These are phyloP conservation scores for Orbilia javanica DNA, from an alignment of 2,329 filamentous ascomycete species.

Conservation along the genomic window DNA sequence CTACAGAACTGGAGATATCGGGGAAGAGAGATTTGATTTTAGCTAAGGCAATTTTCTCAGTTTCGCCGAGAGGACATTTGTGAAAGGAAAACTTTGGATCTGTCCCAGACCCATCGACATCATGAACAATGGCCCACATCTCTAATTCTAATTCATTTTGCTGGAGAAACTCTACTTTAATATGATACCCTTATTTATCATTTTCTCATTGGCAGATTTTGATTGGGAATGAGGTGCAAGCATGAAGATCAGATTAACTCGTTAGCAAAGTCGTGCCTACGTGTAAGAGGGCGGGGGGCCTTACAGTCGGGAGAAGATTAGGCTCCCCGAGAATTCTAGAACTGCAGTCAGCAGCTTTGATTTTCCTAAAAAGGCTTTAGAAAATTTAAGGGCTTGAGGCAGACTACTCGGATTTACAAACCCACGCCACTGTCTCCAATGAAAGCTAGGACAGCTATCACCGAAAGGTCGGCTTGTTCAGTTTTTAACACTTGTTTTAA, in stretches of 20 bases:
- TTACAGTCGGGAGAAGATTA: conserved; percentile 17
- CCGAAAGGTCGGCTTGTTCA: conserved; percentile 8
- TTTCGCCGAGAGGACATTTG: background rate
- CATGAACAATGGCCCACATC: conserved; percentile 7
- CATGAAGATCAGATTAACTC: conserved; percentile 5
- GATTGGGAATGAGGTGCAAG: conserved; percentile 15
- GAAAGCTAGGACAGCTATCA: conserved; percentile 13
- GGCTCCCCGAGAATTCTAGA: conserved; percentile 8
- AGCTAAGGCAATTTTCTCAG: background rate
- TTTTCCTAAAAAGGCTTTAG: conserved; percentile 5
- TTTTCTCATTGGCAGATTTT: conserved; percentile 2
- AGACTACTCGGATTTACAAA: background rate
- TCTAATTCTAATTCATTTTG: conserved; percentile 17
- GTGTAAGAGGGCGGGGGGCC: background rate
- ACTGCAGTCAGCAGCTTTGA: conserved; percentile 24
- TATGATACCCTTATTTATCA: background rate
- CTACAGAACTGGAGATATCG: background rate
- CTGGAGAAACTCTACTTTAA: conserved; percentile 3
- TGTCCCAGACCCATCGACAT: background rate
- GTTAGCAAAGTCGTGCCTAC: background rate
- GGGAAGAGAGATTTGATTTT: conserved; percentile 11
- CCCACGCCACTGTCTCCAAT: conserved; percentile 21
- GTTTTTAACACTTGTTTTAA: background rate
- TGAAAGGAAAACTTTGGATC: background rate
- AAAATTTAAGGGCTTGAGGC: background rate